Conservation (phyloP, 2,329 filamentous ascomycete species). For the Ophiostoma quercus region DNA sequence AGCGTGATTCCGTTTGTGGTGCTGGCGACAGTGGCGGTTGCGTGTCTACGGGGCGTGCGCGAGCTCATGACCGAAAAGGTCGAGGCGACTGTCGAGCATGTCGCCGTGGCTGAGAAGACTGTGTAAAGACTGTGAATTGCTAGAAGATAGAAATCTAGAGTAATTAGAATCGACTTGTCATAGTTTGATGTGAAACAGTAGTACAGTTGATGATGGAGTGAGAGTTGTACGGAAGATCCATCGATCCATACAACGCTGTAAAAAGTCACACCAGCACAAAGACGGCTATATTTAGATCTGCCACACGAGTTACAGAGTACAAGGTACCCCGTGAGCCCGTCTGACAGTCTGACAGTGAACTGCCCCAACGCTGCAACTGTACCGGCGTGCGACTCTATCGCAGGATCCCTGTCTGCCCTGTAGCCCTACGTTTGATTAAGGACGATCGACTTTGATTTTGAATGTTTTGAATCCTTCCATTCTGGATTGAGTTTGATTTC, state of each 20-base stretch:
- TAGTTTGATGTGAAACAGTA: not conserved
- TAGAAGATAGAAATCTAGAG: not conserved
- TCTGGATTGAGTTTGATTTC: not conserved
- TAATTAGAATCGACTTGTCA: not conserved
- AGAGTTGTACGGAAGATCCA: not conserved
- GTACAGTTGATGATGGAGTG: not conserved
- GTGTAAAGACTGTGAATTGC: not conserved
- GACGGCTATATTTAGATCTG: not conserved
- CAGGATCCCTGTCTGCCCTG: not conserved
- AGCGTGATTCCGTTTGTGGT: constrained; percentile 50
- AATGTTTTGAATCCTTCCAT: not conserved
- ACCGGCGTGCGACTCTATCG: not conserved
- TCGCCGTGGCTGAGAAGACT: constrained; percentile 17
- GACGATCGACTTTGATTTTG: not conserved
- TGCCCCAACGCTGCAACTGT: too few relatives aligned
- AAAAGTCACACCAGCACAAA: too few relatives aligned
- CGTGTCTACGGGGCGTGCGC: constrained; percentile 43
- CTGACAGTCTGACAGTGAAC: too few relatives aligned
- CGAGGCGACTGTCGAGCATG: constrained; percentile 46
- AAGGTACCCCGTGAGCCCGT: not conserved
- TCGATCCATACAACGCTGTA: too few relatives aligned
- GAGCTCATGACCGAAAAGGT: constrained; percentile 51
- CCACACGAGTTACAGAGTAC: not conserved
- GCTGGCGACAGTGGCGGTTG: constrained; percentile 42
- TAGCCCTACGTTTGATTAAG: not conserved